These are phyloP conservation scores for Rhodotorula paludigena DNA, from an alignment of 768 basidiomycete species.

Conservation along the genomic window DNA sequence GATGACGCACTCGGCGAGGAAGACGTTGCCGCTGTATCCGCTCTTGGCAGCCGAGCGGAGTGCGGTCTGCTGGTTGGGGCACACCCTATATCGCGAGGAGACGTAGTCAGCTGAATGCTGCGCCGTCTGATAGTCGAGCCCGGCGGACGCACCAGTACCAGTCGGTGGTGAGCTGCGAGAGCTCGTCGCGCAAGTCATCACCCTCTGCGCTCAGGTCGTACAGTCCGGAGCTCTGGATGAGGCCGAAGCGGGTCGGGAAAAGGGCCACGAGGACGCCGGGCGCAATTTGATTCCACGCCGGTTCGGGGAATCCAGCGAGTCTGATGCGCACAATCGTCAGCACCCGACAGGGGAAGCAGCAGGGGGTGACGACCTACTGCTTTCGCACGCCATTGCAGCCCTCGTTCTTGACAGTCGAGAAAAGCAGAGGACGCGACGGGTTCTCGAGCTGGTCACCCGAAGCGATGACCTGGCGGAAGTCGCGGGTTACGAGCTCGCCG, in stretches of 20 bases:
- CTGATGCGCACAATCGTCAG: no score
- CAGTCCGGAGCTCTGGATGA: slow-evolving; percentile 44
- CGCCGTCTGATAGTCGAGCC: not conserved
- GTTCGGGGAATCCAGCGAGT: not conserved
- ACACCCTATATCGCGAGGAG: not conserved
- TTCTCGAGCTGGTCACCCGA: not conserved
- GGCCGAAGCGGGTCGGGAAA: slow-evolving; percentile 54
- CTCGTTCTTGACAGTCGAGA: slow-evolving; percentile 69
- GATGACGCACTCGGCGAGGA: slow-evolving; percentile 18
- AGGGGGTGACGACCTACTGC: slow-evolving; percentile 30
- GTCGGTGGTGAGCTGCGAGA: slow-evolving; percentile 33
- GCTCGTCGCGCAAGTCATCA: slow-evolving; percentile 4
- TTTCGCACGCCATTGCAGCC: slow-evolving; percentile 53
- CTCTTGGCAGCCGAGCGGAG: not conserved
- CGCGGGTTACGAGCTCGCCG: slow-evolving; percentile 59
- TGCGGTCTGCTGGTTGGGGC: slow-evolving; percentile 34
- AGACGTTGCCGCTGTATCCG: slow-evolving; percentile 1
- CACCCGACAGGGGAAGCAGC: not conserved
- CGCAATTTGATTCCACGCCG: slow-evolving; percentile 45
- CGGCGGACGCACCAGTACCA: slow-evolving; percentile 24
- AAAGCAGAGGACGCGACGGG: slow-evolving; percentile 50
- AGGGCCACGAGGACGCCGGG: slow-evolving; percentile 49
- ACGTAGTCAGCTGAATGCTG: not conserved
- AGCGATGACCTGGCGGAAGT: slow-evolving; percentile 8
- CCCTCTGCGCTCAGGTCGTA: slow-evolving; percentile 15